Base-by-base conservation (phyloP, 345 rosid species). In the Melastoma malabathricum region DNA sequence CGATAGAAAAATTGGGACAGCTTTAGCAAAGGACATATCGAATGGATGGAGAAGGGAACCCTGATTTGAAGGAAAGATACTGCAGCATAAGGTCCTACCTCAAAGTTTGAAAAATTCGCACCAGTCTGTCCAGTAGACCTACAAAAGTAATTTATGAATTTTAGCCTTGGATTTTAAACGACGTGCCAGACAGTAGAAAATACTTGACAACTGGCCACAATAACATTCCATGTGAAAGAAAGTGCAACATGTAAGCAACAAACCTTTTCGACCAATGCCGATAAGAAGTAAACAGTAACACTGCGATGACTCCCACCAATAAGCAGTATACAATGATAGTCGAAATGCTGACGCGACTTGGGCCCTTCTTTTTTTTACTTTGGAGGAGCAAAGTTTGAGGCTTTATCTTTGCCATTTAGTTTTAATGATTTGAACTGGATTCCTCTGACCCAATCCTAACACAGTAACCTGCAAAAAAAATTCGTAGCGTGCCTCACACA, bases 341-440 rank as follows among this genome's bases (percentile, higher is more conserved):
- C 0, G 86, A 69, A 59, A 71, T 50, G 62, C 92, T 80, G 47
- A 80, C 60, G 0, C 81, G 84, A 56, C 79, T 75, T 0, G 86
- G 89, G 43, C 64, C 75, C 64, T 80, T 83, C 79, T 86, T 86
- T 82, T 68, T 82, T 75, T 82, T 86, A 74, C 92, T 86, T 68
- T 82, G 92, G 63, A 70, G 68, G 34, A 86, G 61, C 51, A 86
- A 70, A 55, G 92, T 80, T 65, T 80, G 95, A 51, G 95, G 95
- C 56, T 82, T 82, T 54, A 86, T 86, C 64, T 83, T 80, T 29
- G 95, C 95, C 95, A 86, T 86, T 38, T 23, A 59, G 43, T 38
- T 34, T 34, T 34, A 34, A 12, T 12, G 2, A 34, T 10, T 34
- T 34, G 41, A 9, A 34, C 41, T 34, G 41, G 12, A 34, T 34